A percentile compares a stretch with the other conserved stretches of the same genome.
phyloP scores from a whole-genome alignment of 2,329 filamentous ascomycete genomes.

The Trichoderma citrinoviride region DNA sequence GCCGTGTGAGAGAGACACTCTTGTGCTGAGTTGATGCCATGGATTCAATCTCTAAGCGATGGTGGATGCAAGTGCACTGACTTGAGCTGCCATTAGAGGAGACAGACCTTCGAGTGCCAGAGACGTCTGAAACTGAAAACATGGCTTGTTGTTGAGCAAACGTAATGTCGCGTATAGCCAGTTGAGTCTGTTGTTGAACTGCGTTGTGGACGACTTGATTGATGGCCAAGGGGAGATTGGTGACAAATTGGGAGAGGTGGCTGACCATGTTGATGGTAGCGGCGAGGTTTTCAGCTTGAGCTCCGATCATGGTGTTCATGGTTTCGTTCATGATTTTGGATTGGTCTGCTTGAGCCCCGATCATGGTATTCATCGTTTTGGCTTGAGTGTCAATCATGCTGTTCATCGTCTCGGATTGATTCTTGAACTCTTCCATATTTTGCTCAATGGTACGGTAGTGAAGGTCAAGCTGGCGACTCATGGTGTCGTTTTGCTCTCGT shows the following conservation, averaged over 20 bases:
- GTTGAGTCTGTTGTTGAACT: conserved; percentile 27
- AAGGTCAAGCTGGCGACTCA: conserved; percentile 32
- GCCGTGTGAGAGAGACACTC: background rate
- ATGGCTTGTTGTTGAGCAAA: conserved; percentile 28
- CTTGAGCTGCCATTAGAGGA: background rate
- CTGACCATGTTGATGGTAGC: conserved; percentile 24
- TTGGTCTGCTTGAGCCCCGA: conserved; percentile 26
- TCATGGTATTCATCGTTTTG: conserved; percentile 28
- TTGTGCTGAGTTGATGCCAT: conserved; percentile 1
- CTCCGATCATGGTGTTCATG: conserved; percentile 27
- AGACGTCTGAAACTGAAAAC: conserved; percentile 2
- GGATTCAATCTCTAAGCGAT: conserved; percentile 3
- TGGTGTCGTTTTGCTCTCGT: conserved; percentile 29
- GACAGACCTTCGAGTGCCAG: background rate
- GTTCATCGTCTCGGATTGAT: conserved; percentile 19
- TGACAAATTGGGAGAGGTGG: conserved; percentile 29
- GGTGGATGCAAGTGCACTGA: background rate
- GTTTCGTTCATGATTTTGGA: conserved; percentile 19
- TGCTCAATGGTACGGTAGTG: conserved; percentile 27
- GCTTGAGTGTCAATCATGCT: too few species aligned
- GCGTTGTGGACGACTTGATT: conserved; percentile 29
- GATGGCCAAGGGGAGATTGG: conserved; percentile 30
- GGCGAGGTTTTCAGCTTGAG: conserved; percentile 29
- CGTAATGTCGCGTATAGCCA: conserved; percentile 26
- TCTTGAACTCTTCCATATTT: conserved; percentile 23